Conservation (phyloP, 371 early-diverging fungal species). For the Mucor sp. region DNA sequence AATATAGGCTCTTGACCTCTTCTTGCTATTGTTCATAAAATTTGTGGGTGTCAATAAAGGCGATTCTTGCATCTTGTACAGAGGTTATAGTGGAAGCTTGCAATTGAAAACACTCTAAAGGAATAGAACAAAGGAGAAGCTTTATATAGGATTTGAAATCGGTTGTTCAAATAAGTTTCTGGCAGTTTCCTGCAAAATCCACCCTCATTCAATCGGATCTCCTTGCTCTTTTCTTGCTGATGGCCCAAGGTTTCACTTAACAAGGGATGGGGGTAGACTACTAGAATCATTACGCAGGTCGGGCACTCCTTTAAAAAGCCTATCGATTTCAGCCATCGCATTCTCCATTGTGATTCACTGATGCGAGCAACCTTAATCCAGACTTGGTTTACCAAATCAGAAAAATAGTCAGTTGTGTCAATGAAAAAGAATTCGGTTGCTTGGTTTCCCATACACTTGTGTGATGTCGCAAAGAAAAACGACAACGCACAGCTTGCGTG, state of each 20-base stretch:
- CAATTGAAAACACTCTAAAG: neutral
- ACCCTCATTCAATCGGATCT: neutral
- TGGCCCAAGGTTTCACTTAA: neutral
- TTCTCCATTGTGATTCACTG: neutral
- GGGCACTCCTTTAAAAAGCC: neutral
- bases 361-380: neutral
- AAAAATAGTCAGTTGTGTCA: neutral
- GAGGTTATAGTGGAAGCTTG: neutral
- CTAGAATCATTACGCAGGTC: neutral
- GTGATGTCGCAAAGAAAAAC: no score
- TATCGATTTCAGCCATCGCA: neutral
- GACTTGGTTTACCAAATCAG: neutral
- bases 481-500: no score
- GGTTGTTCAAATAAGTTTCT: conserved; percentile 13
- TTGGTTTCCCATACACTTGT: no score
- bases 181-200: conserved; percentile 20
- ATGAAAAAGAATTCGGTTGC: no score
- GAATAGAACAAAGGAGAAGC: neutral
- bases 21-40: conserved; percentile 8
- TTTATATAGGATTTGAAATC: neutral
- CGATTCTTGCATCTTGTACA: conserved; percentile 15
- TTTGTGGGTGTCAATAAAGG: conserved; percentile 21
- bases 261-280: neutral
- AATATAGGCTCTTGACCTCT: conserved; percentile 13
- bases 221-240: neutral